phyloP scores from a whole-genome alignment of 768 basidiomycete species.

The Albatrellus ellisii region DNA sequence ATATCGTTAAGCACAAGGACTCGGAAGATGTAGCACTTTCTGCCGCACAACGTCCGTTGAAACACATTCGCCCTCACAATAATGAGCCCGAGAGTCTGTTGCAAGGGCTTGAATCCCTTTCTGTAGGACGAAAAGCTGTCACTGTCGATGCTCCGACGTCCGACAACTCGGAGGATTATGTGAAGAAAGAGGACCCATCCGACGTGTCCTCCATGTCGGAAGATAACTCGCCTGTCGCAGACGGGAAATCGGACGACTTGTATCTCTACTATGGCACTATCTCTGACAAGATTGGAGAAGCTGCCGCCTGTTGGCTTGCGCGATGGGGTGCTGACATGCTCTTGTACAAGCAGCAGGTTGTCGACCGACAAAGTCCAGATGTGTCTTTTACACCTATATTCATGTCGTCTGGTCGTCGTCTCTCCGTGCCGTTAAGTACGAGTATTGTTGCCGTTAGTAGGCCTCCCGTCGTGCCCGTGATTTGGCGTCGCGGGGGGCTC shows the following conservation, averaged over 20 bases:
- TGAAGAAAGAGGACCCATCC: constrained; percentile 16
- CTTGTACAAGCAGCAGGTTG: constrained; percentile 36
- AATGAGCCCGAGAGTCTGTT: constrained; percentile 1
- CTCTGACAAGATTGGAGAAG: constrained; percentile 86
- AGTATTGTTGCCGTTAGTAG: constrained; percentile 3
- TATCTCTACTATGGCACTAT: constrained; percentile 75
- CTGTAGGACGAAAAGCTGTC: not conserved
- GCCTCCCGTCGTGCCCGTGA: constrained; percentile 27
- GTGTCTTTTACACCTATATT: not conserved
- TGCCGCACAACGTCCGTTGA: not conserved
- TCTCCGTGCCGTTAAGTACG: constrained; percentile 5
- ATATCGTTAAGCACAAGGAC: constrained; percentile 27
- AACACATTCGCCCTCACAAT: constrained; percentile 1
- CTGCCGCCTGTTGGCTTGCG: constrained; percentile 76
- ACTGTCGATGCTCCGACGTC: not conserved
- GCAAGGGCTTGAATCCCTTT: constrained; percentile 2
- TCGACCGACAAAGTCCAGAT: no score
- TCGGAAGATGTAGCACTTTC: constrained; percentile 1
- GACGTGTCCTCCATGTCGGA: constrained; percentile 10
- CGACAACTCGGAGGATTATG: not conserved
- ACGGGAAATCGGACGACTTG: constrained; percentile 17
- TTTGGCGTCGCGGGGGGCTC: constrained; percentile 71
- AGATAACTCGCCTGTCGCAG: constrained; percentile 17
- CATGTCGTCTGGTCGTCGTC: constrained; percentile 4
- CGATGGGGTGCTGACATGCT: constrained; percentile 80